These are phyloP conservation scores for Amniculicola lignicola DNA, from an alignment of 495 filamentous ascomycete species.

Conservation along the genomic window DNA sequence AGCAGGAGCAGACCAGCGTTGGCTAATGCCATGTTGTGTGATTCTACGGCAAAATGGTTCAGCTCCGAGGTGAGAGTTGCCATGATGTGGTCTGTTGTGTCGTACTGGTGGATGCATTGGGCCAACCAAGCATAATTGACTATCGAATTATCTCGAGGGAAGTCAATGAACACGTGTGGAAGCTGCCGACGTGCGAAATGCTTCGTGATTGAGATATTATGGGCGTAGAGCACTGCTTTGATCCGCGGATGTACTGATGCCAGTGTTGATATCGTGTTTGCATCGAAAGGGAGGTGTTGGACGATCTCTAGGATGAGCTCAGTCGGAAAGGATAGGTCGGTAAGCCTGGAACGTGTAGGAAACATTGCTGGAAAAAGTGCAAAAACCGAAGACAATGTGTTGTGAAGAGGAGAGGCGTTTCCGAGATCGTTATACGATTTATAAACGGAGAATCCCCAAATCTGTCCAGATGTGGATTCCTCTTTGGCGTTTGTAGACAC, in stretches of 20 bases:
- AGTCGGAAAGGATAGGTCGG: constrained; percentile 11
- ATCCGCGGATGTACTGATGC: constrained; percentile 8
- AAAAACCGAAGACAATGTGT: too few species aligned
- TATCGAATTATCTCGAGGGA: background rate
- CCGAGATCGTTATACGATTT: too few species aligned
- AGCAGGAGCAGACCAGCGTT: constrained; percentile 19
- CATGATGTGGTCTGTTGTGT: constrained; percentile 18
- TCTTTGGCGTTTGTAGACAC: too few species aligned
- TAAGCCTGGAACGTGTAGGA: background rate
- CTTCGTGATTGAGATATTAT: constrained; percentile 20
- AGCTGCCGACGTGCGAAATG: background rate
- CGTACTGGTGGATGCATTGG: constrained; percentile 18
- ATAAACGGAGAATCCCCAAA: too few species aligned
- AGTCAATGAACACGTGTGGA: constrained; percentile 13
- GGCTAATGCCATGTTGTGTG: constrained; percentile 16
- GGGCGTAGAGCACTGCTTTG: background rate
- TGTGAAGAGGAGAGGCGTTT: too few species aligned
- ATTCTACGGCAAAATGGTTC: constrained; percentile 8
- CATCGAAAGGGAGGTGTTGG: constrained; percentile 5
- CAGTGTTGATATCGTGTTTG: background rate
- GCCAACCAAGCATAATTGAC: constrained; percentile 6
- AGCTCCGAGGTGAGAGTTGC: constrained; percentile 1
- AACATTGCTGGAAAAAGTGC: too few species aligned
- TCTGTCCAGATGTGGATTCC: too few species aligned
- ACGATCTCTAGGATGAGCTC: constrained; percentile 21